These are phyloP conservation scores for Hypoxylon crocopeplum DNA, from an alignment of 495 filamentous ascomycete species.

Conservation along the genomic window DNA sequence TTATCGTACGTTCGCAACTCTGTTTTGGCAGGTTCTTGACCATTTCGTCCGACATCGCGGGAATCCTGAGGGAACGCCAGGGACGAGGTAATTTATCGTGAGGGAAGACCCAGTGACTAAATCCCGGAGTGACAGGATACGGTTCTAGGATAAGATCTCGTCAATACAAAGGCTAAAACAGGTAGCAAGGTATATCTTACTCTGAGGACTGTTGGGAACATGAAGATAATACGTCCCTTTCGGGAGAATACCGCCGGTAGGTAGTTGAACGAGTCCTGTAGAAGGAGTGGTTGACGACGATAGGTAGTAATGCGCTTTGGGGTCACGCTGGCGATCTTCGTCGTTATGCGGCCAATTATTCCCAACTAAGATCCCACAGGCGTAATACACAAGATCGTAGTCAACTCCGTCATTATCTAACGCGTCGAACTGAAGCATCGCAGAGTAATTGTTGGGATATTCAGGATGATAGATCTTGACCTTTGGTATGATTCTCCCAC, in stretches of 20 bases:
- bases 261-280: neutral
- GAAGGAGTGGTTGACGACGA: neutral
- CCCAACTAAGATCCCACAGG: too few relatives aligned
- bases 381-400: constrained; percentile 7
- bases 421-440: neutral
- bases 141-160: neutral
- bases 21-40: neutral
- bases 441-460: neutral
- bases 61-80: neutral
- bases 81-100: constrained; percentile 1
- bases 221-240: neutral
- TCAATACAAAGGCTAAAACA: neutral
- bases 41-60: neutral
- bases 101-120: constrained; percentile 13
- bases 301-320: neutral
- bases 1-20: neutral
- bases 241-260: neutral
- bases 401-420: constrained; percentile 6
- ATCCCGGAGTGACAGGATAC: constrained; percentile 11
- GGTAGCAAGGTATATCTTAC: neutral
- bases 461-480: neutral
- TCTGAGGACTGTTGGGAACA: neutral
- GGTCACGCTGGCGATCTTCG: neutral
- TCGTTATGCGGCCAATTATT: too few relatives aligned
- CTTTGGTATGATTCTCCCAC: too few relatives aligned